These are phyloP conservation scores for Paramyrothecium roridum DNA, from an alignment of 2,329 filamentous ascomycete genomes.

Conservation along the genomic window DNA sequence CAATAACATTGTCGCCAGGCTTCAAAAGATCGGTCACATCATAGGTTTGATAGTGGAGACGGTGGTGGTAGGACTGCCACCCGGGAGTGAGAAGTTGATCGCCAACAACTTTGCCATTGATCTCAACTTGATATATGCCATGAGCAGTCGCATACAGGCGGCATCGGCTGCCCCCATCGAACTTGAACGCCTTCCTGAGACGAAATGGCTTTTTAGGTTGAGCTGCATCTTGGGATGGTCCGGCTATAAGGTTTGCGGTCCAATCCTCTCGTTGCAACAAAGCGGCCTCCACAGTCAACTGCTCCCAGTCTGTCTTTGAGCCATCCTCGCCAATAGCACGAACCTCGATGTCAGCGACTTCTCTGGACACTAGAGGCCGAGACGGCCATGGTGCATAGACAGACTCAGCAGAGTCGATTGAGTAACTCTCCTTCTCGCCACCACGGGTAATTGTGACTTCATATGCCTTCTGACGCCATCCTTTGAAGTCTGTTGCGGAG, in stretches of 20 bases:
- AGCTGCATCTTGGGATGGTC: slow-evolving; percentile 13
- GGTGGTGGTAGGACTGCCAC: slow-evolving; percentile 45
- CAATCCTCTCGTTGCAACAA: slow-evolving; percentile 24
- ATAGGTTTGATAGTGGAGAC: slow-evolving; percentile 46
- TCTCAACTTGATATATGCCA: slow-evolving; percentile 40
- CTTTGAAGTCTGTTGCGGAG: not conserved
- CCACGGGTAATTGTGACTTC: slow-evolving; percentile 7
- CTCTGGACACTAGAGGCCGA: slow-evolving; percentile 20
- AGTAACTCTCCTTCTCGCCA: slow-evolving; percentile 18
- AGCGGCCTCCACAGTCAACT: slow-evolving; percentile 25
- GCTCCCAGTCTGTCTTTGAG: not conserved
- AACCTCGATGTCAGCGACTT: slow-evolving; percentile 24
- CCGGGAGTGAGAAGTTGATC: slow-evolving; percentile 42
- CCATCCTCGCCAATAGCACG: slow-evolving; percentile 19
- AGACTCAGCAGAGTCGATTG: slow-evolving; percentile 21
- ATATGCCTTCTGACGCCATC: slow-evolving; percentile 10
- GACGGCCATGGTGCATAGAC: slow-evolving; percentile 40
- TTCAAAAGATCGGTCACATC: slow-evolving; percentile 40
- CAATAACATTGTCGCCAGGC: slow-evolving; percentile 25
- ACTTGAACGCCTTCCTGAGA: slow-evolving; percentile 2
- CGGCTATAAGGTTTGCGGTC: slow-evolving; percentile 21
- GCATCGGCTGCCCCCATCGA: slow-evolving; percentile 18
- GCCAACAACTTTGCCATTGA: slow-evolving; percentile 39
- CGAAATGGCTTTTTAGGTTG: slow-evolving; percentile 8
- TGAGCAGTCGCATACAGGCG: slow-evolving; percentile 39